Evolutionary conservation across 2,329 filamentous ascomycete species (phyloP).

Genomic region (Penicillium sp.): DNA sequence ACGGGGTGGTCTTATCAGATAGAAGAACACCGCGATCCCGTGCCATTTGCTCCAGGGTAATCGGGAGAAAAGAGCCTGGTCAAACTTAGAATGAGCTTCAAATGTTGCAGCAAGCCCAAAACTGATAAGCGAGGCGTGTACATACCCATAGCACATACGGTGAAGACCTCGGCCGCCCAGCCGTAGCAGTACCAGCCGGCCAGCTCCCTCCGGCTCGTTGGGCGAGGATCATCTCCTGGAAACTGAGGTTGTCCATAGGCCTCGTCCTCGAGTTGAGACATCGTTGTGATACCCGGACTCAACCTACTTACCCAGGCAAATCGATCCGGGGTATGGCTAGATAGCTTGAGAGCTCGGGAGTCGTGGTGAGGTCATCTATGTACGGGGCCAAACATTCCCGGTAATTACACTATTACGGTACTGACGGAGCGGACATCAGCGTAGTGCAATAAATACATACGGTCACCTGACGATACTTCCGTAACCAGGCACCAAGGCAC

Average conservation of each 20-base stretch:
- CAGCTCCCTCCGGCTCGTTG: slow-evolving; percentile 83
- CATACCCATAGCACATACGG: slow-evolving; percentile 77
- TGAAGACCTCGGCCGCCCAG: slow-evolving; percentile 94
- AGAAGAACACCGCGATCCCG: slow-evolving; percentile 86
- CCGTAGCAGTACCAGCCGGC: slow-evolving; percentile 94
- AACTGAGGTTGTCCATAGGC: slow-evolving; percentile 55
- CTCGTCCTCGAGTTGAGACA: slow-evolving; percentile 28
- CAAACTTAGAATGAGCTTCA: slow-evolving; percentile 13
- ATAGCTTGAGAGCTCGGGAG: not conserved
- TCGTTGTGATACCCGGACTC: slow-evolving; percentile 25
- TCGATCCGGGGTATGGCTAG: not conserved
- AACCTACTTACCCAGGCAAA: not conserved
- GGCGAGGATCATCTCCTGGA: slow-evolving; percentile 79
- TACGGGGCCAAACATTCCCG: not conserved
- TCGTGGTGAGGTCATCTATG: slow-evolving; percentile 22
- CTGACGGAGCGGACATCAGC: not conserved
- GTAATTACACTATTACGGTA: slow-evolving; percentile 2
- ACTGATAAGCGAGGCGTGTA: not conserved
- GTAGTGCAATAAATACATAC: slow-evolving; percentile 4
- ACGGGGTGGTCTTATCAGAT: slow-evolving; percentile 72
- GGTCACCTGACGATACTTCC: slow-evolving; percentile 6
- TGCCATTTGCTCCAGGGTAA: slow-evolving; percentile 89
- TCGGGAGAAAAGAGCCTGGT: slow-evolving; percentile 87
- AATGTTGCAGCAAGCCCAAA: no score
- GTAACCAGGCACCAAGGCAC: slow-evolving; percentile 14